phyloP scores from a whole-genome alignment of 2,329 filamentous ascomycete genomes.

The Penicillium corylophilum region DNA sequence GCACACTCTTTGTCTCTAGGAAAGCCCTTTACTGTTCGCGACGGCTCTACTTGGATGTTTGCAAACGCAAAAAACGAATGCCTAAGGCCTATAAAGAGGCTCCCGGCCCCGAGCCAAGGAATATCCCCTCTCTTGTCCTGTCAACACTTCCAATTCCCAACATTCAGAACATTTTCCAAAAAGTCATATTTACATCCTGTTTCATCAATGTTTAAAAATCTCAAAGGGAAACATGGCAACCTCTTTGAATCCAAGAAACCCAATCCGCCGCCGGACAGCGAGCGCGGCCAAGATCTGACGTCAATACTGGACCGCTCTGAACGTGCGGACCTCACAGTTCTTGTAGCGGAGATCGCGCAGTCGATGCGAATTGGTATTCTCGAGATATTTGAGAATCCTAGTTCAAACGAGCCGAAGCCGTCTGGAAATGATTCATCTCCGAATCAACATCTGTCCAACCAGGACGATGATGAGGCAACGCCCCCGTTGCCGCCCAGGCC shows the following conservation, averaged over 20 bases:
- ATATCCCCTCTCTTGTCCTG: neutral
- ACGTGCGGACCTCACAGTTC: conserved; percentile 43
- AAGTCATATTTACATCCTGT: neutral
- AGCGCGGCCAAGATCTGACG: conserved; percentile 41
- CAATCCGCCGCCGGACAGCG: conserved; percentile 20
- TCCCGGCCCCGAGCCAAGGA: conserved; percentile 1
- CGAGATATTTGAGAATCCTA: conserved; percentile 37
- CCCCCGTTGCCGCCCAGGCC: conserved; percentile 15
- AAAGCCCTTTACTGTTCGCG: too few relatives aligned
- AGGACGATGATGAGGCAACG: conserved; percentile 26
- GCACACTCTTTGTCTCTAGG: too few relatives aligned
- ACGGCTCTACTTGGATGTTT: neutral
- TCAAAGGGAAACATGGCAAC: conserved; percentile 33
- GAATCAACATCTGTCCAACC: neutral
- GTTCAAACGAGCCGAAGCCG: neutral
- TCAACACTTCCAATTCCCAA: neutral
- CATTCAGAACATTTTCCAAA: neutral
- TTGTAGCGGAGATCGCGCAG: conserved; percentile 41
- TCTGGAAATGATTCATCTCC: conserved; percentile 1
- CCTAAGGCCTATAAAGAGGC: neutral
- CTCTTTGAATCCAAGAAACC: conserved; percentile 30
- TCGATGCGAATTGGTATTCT: conserved; percentile 42
- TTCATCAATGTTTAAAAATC: conserved; percentile 32
- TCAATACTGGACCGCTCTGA: conserved; percentile 43
- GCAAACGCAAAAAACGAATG: neutral